Conservation (phyloP, 192 early-diverging fungal genomes). For the Allomyces macrogynus region DNA sequence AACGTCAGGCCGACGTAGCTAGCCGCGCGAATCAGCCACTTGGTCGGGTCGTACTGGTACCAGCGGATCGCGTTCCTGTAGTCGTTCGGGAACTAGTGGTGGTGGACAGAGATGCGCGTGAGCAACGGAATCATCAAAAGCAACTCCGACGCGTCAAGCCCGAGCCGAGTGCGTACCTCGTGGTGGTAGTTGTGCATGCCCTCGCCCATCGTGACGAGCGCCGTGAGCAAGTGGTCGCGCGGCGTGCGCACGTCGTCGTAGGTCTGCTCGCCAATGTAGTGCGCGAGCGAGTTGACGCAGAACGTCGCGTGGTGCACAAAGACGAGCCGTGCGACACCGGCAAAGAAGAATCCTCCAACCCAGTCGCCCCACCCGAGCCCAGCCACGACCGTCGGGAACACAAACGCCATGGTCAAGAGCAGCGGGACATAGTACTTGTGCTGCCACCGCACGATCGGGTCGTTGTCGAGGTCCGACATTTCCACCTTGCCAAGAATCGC, state of each 20-base stretch:
- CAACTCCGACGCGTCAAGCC: too few species aligned
- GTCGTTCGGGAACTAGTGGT: conserved; percentile 71
- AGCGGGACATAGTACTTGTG: conserved; percentile 54
- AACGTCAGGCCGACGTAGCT: conserved; percentile 42
- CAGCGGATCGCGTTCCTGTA: conserved; percentile 62
- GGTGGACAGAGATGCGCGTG: conserved; percentile 3
- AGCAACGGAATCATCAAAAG: too few species aligned
- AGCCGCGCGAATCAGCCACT: conserved; percentile 50
- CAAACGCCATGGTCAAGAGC: conserved; percentile 48
- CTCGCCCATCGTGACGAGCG: conserved; percentile 57
- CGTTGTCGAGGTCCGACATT: conserved; percentile 55
- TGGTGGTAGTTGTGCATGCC: conserved; percentile 58
- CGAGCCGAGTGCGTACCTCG: not conserved
- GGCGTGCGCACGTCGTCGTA: conserved; percentile 71
- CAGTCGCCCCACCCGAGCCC: conserved; percentile 70
- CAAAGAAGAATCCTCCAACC: conserved; percentile 62
- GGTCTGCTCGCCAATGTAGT: conserved; percentile 46
- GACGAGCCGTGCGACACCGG: conserved; percentile 47
- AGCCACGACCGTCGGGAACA: conserved; percentile 65
- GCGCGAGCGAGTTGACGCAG: conserved; percentile 68
- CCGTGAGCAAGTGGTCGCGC: conserved; percentile 60
- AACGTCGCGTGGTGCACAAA: conserved; percentile 74
- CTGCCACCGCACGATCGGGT: conserved; percentile 51
- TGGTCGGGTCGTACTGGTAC: conserved; percentile 66
- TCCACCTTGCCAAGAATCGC: conserved; percentile 55